Evolutionary conservation across 2,329 filamentous ascomycete species (phyloP).

Genomic region (Aspergillaceae sp.): DNA sequence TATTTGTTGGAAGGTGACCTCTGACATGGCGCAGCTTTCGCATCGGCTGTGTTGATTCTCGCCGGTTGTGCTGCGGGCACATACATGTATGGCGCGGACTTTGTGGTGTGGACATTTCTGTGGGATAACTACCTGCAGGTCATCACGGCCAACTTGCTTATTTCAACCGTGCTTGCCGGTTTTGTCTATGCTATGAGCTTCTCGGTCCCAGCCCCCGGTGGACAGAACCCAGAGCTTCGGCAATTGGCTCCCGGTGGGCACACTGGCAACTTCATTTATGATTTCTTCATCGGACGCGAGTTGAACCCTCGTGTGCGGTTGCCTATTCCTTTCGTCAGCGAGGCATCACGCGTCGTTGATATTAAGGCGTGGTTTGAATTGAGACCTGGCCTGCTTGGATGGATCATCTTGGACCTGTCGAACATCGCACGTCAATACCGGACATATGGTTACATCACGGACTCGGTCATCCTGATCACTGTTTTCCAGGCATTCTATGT

Average conservation of each 20-base stretch:
- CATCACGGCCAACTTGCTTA: conserved; percentile 70
- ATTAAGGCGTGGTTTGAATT: conserved; percentile 87
- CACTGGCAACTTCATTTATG: conserved; percentile 78
- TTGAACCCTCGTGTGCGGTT: conserved; percentile 72
- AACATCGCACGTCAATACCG: conserved; percentile 84
- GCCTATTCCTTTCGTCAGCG: conserved; percentile 63
- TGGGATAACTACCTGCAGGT: conserved; percentile 84
- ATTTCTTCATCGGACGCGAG: conserved; percentile 95
- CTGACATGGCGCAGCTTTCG: conserved; percentile 51
- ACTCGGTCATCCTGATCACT: conserved; percentile 74
- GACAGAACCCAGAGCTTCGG: conserved; percentile 62
- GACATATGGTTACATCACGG: conserved; percentile 71
- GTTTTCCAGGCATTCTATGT: conserved; percentile 73
- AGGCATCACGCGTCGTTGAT: conserved; percentile 47
- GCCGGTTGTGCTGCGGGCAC: conserved; percentile 67
- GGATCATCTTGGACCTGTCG: conserved; percentile 75
- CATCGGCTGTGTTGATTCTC: conserved; percentile 65
- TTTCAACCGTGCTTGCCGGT: conserved; percentile 62
- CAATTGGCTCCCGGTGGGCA: conserved; percentile 75
- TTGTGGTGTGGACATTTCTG: conserved; percentile 85
- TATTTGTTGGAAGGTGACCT: conserved; percentile 4
- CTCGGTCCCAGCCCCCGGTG: conserved; percentile 46
- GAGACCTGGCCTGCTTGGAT: conserved; percentile 83
- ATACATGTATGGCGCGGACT: conserved; percentile 65
- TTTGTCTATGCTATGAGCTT: conserved; percentile 81